Base-by-base conservation (phyloP, 208 protist species). In the Naegleria fowleri region DNA sequence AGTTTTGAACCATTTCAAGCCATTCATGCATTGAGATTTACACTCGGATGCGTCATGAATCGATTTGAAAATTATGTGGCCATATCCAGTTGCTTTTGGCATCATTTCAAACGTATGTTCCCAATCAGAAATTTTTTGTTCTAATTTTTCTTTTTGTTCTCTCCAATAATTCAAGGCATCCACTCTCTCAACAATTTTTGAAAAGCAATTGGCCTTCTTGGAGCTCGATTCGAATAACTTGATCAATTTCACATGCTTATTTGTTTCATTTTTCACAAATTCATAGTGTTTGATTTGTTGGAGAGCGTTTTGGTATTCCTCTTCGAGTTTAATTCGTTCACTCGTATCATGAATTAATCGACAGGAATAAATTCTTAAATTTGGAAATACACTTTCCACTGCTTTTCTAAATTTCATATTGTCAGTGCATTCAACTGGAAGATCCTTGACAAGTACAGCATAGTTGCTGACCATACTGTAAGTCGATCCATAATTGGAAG, bases 51-150 rank as follows among this genome's bases (percentile, higher is more conserved):
- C 55, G 19, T 67, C 55, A 29, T 67, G 55, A 67, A 67, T 67
- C 1, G 55, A 36, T 79, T 79, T 79, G 36, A 79, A 79, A 79
- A 79, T 79, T 6, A 79, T 33, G 9, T 79, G 67, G 9, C 29
- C 67, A 79, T 79, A 79, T 79, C 67, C 67, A 79, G 67, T 79
- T 79, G 29, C 13, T 79, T 79, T 79, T 79, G 67, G 67, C 9
- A 36, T 11, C 7, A 36, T 79, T 36, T 29, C n/a, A 79, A 79
- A 79, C 0, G 16, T 29, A 9, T 79, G 25, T 36, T 79, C 29
- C 67, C 67, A 79, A 36, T 36, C 16, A 11, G 9, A 13, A 36
- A 79, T 36, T 36, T 36, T 1, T 36, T 79, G 16, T 79, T 79
- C 67, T 36, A 79, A 79, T 36, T 79, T 79, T 79, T 36, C 67